Evolutionary conservation across 306 rosid genomes (phyloP).

Genomic region (Oemleria cerasiformis): DNA sequence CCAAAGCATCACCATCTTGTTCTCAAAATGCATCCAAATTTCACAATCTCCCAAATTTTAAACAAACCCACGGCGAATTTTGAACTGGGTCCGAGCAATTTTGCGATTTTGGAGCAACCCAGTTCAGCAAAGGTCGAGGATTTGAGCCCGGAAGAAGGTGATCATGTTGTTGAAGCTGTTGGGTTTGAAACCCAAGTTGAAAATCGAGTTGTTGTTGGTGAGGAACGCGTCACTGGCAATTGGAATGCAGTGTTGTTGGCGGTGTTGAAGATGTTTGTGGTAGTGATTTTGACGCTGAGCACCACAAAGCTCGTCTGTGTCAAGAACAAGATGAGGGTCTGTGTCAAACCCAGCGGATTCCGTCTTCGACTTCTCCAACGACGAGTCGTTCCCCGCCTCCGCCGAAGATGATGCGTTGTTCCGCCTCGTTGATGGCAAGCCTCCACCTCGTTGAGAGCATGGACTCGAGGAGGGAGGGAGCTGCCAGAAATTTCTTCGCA

Average conservation of each 20-base stretch:
- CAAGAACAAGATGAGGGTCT: too few species aligned
- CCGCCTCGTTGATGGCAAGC: too few species aligned
- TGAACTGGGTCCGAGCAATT: neutral
- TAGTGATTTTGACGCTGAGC: conserved; percentile 35
- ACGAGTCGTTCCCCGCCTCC: too few species aligned
- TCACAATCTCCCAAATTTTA: too few species aligned
- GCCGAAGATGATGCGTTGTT: too few species aligned
- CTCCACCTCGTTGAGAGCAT: too few species aligned
- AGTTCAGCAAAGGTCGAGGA: conserved; percentile 2
- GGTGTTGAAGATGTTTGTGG: conserved; percentile 35
- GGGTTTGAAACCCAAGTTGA: neutral
- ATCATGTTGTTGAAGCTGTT: neutral
- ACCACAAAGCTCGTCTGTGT: conserved; percentile 33
- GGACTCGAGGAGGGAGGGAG: too few species aligned
- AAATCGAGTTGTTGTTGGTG: neutral
- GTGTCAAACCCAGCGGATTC: too few species aligned
- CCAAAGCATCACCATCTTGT: too few species aligned
- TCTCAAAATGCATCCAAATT: too few species aligned
- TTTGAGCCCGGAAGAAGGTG: neutral
- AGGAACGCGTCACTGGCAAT: neutral
- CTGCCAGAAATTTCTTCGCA: too few species aligned
- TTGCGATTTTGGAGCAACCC: neutral
- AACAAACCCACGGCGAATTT: neutral
- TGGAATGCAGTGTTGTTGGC: conserved; percentile 9
- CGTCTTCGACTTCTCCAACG: too few species aligned